These are phyloP conservation scores for Xerocomus alliaceus DNA, from an alignment of 1,284 basidiomycete species.

Conservation along the genomic window DNA sequence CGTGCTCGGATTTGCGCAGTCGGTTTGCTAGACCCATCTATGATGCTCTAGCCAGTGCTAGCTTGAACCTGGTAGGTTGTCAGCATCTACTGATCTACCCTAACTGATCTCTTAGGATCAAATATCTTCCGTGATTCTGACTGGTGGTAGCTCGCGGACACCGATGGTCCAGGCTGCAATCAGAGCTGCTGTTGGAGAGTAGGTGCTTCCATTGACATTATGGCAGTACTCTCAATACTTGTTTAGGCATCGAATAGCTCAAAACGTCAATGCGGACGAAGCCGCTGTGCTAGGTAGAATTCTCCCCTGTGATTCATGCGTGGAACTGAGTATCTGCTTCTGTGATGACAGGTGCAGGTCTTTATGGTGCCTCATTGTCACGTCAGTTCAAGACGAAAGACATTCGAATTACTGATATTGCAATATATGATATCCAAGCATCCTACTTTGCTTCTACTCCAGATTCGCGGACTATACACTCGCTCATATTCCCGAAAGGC, in stretches of 20 bases:
- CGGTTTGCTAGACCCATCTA: conserved; percentile 78
- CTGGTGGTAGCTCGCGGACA: conserved; percentile 88
- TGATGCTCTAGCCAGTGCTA: conserved; percentile 77
- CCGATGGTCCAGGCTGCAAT: conserved; percentile 91
- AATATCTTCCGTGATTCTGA: conserved; percentile 88
- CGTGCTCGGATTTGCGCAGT: conserved; percentile 65
- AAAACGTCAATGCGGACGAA: conserved; percentile 98
- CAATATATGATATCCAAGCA: conserved; percentile 74
- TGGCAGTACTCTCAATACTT: conserved; percentile 16
- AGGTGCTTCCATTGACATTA: conserved; percentile 35
- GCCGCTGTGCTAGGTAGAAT: conserved; percentile 84
- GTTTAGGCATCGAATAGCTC: conserved; percentile 77
- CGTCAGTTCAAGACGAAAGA: conserved; percentile 96
- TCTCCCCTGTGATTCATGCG: background rate
- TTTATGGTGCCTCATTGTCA: conserved; percentile 90
- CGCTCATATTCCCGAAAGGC: conserved; percentile 76
- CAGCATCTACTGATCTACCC: background rate
- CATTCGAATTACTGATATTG: conserved; percentile 83
- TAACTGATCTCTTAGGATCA: conserved; percentile 55
- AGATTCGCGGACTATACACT: conserved; percentile 72
- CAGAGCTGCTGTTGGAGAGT: conserved; percentile 78
- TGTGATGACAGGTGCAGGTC: conserved; percentile 75
- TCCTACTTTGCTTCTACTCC: conserved; percentile 73
- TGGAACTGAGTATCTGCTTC: conserved; percentile 10
- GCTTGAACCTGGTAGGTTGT: conserved; percentile 62